Base-by-base conservation (phyloP, 2,329 filamentous ascomycete genomes). In the Harringtonia lauricola region DNA sequence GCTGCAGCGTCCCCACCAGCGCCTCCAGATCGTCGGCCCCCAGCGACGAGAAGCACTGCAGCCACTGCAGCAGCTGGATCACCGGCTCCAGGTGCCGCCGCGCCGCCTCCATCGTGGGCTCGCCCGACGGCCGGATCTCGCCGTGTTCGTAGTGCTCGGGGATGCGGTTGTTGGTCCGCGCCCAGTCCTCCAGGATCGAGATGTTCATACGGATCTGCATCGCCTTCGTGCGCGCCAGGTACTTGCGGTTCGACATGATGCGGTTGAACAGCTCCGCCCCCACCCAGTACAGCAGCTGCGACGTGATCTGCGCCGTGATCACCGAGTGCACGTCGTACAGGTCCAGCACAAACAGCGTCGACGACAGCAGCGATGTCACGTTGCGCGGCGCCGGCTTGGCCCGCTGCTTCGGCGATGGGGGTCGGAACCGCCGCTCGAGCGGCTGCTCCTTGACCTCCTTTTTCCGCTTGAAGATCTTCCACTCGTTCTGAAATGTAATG, bases 201-300 rank as follows among this genome's bases (percentile, higher is more conserved):
- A 98, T 80, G 59, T 98, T 98, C 89, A 98, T 96, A 52, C 92
- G 86, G 54, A 98, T 96, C 61, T 98, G 92, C 92, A 98, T 98
- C 4, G 92, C 92, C 63, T 98, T 98, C 17, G 92, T 98, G 42
- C 92, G 77, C 7, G 92, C 90, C 10, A 98, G 72, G 57, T 95
- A 98, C 59, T 90, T 89, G 51, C 87, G 79, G 57, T 94, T 95
- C 26, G 86, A 90, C 86, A 98, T 95, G 61, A 98, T 86, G 46
- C 90, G 83, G 62, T 98, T 98, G 68, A 98, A 98, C 9, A 96
- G 76, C 63, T 98, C 92, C 0, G 90, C 86, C 8, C 89, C 86
- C 15, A 98, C 74, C 92, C 92, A 98, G 65, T 95, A 98, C 36
- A 96, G 73, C 2, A 98, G 72, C 57, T 98, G 92, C 4, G 89